Evolutionary conservation across 2,329 filamentous ascomycete species (phyloP).

Genomic region (Xylariaceae sp.): DNA sequence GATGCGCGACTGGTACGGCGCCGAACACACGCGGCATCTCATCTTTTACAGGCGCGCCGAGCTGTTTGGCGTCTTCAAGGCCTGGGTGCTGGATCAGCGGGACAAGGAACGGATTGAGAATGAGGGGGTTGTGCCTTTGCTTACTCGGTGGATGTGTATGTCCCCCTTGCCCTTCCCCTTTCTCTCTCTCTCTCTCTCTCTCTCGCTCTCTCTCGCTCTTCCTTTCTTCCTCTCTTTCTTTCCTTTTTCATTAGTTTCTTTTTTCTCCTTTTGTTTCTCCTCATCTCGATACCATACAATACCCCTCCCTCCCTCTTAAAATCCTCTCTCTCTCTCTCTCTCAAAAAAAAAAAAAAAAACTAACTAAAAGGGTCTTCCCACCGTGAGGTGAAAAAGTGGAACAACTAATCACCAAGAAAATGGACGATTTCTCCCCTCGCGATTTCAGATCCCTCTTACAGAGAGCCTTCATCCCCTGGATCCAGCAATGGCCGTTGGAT

Average conservation of each 20-base stretch:
- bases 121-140: not conserved
- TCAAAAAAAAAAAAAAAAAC: too few species aligned
- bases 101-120: not conserved
- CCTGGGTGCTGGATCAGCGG: not conserved
- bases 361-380: too few species aligned
- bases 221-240: not conserved
- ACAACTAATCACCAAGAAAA: not conserved
- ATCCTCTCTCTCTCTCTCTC: too few species aligned
- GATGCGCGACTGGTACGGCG: not conserved
- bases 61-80: not conserved
- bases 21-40: not conserved
- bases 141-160: not conserved
- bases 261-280: too few species aligned
- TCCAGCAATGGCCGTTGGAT: not conserved
- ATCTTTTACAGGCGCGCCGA: not conserved
- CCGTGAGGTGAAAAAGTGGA: not conserved
- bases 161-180: not conserved
- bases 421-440: not conserved
- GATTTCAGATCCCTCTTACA: not conserved
- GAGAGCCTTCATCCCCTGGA: not conserved
- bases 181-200: too few species aligned
- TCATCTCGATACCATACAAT: too few species aligned
- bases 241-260: too few species aligned
- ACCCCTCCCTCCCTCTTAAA: not conserved
- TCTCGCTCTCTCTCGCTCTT: not conserved